Evolutionary conservation across 805 yeast species (phyloP).

Genomic region (Saccharomyces kudriavzevii): DNA sequence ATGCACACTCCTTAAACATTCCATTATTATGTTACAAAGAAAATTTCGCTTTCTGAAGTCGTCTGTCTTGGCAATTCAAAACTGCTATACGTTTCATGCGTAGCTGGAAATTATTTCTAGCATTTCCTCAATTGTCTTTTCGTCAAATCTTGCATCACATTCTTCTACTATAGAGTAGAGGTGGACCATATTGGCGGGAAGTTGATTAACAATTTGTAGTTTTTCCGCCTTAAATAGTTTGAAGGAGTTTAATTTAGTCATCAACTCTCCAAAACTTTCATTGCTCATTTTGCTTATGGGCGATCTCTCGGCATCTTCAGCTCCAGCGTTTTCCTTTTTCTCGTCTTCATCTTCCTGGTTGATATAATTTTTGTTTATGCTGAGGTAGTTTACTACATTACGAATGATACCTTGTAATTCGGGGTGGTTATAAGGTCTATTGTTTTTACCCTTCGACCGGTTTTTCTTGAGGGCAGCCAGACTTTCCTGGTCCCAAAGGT

Average conservation of each 20-base stretch:
- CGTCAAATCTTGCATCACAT: constrained; percentile 78
- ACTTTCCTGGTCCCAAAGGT: constrained; percentile 30
- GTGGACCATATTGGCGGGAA: constrained; percentile 74
- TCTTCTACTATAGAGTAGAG: constrained; percentile 81
- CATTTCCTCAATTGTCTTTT: constrained; percentile 53
- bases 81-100: background rate
- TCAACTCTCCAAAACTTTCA: constrained; percentile 24
- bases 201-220: constrained; percentile 70
- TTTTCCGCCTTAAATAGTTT: constrained; percentile 74
- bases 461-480: constrained; percentile 9
- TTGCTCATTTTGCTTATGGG: constrained; percentile 27
- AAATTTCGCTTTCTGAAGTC: background rate
- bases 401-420: constrained; percentile 31
- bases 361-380: constrained; percentile 13
- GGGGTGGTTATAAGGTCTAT: constrained; percentile 28
- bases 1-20: background rate
- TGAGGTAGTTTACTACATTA: constrained; percentile 27
- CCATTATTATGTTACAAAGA: background rate
- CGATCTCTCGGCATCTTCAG: constrained; percentile 11
- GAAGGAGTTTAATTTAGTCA: constrained; percentile 31
- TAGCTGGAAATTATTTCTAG: constrained; percentile 46
- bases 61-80: background rate
- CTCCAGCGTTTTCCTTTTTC: constrained; percentile 3
- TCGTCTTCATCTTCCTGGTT: constrained; percentile 16
- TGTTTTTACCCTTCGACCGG: constrained; percentile 22